Conservation (phyloP, 805 yeast species). For the Candida ascalaphidarum region DNA sequence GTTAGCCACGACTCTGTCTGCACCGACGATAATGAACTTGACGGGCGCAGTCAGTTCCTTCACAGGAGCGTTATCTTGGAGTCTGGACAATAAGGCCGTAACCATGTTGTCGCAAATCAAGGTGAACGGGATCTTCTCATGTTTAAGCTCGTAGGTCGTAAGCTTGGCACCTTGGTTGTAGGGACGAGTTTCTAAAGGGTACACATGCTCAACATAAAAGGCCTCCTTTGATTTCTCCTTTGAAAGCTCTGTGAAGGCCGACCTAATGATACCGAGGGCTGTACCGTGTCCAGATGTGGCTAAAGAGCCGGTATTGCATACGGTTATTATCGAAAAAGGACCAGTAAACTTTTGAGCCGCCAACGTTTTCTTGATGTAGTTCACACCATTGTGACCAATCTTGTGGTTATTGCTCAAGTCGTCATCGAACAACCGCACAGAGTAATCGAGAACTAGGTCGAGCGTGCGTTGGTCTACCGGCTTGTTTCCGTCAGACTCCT, state of each 20-base stretch:
- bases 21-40: slow-evolving; percentile 86
- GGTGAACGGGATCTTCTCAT: slow-evolving; percentile 82
- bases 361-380: slow-evolving; percentile 47
- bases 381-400: slow-evolving; percentile 76
- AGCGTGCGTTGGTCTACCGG: slow-evolving; percentile 22
- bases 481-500: slow-evolving; percentile 8
- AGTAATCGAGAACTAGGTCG: slow-evolving; percentile 30
- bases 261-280: slow-evolving; percentile 85
- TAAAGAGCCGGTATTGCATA: slow-evolving; percentile 93
- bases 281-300: slow-evolving; percentile 99
- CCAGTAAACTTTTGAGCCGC: slow-evolving; percentile 42
- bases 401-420: slow-evolving; percentile 71
- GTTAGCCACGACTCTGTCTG: slow-evolving; percentile 85
- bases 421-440: slow-evolving; percentile 54
- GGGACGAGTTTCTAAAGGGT: slow-evolving; percentile 91
- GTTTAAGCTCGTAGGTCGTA: slow-evolving; percentile 83
- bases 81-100: slow-evolving; percentile 54
- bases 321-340: slow-evolving; percentile 76
- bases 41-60: slow-evolving; percentile 48
- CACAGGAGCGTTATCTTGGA: slow-evolving; percentile 16
- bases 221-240: slow-evolving; percentile 14
- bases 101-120: slow-evolving; percentile 90
- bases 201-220: slow-evolving; percentile 59
- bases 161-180: slow-evolving; percentile 93
- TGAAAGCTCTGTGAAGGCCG: slow-evolving; percentile 44